Base-by-base conservation (phyloP, 1,139 yeast species). In the Hansenula lynferdii region DNA sequence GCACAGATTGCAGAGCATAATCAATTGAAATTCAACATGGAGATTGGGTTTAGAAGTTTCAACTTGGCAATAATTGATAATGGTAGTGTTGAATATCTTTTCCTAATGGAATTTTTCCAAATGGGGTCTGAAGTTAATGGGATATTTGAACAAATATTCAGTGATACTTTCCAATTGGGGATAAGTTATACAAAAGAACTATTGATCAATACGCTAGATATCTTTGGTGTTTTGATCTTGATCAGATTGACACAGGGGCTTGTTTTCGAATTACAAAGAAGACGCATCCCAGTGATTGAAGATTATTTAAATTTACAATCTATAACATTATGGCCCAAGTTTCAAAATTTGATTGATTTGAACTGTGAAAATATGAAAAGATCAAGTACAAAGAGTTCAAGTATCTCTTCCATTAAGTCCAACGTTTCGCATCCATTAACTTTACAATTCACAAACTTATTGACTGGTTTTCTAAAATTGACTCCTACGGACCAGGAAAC, bases 1-100 rank as follows among this genome's bases (percentile, higher is more conserved):
- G 85, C 94, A 0, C 94, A 85, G 54, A 84, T 86, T 28, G 96
- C 96, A 0, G 96, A 87, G 58, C 75, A 82, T 10, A 79, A 80
- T 28, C 80, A 80, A 4, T 69, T 75, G 48, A 66, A 74, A 9
- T 80, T 80, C 51, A 77, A 83, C 75, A 65, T 84, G 42, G 96
- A 89, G 53, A 75, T 76, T 42, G 79, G 85, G 0, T 86, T 80
- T 58, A 69, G 83, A 41, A 85, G 85, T 51, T 78, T 87, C 65
- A 79, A 81, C 44, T 61, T 80, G 28, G 92, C 95, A 0, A 57
- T 89, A 8, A 60, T 82, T 22, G 96, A 87, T 54, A 89, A 87
- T 58, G 77, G 82, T 15, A 70, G 82, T 2, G 90, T 80, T 6
- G 96, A 90, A 57, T 85, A 81, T 53, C 67, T 80, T 27, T 87